Evolutionary conservation across 2,329 filamentous ascomycete species (phyloP), one percentile per base, ranked within the genome.

Genomic region (Penicillium sp.): DNA sequence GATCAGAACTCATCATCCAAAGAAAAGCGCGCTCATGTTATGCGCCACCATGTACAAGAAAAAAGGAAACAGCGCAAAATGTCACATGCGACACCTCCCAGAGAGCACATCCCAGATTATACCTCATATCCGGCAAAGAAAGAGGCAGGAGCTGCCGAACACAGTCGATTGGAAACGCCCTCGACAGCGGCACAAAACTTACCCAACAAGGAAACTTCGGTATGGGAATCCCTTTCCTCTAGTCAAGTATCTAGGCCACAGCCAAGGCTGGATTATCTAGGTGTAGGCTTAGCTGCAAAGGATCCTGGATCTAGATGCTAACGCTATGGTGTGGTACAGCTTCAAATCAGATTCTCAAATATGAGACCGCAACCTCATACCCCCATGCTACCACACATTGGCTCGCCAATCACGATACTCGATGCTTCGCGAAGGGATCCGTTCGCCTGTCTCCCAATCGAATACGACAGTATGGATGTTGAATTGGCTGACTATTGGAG

Each of bases 21-120:
- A 32, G 74, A 74, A 53, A 76, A 76, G 51, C 73, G 74, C 31
- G 73, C 74, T 7, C 74, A 77, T 69, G 74, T 77, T 20, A 76
- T 77, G 74, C 73, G 73, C 35, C 72, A 76, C 52, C 74, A 77
- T 64, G 73, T 76, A n/a, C 72, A 76, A 49, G 67, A 75, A 57
- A 76, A 76, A 60, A 65, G 66, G 39, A 72, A 65, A 55, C 71
- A 71, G 52, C 70, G 62, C 44, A 71, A 69, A 57, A 53, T 64
- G 47, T 64, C 67, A 2, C 65, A 65, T 48, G 54, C 48, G 16
- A 39, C 45, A 18, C 39, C 58, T 5, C 53, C 59, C 1, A 16
- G 38, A 1, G 59, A 63, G 2, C 46, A 57, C 18, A 43, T 46
- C 3, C 46, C 40, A 22, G 58, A 55, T 22, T 13, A 50, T 9